Evolutionary conservation across 73 alveolate species (phyloP).

Genomic region (Uronychia setigera): DNA sequence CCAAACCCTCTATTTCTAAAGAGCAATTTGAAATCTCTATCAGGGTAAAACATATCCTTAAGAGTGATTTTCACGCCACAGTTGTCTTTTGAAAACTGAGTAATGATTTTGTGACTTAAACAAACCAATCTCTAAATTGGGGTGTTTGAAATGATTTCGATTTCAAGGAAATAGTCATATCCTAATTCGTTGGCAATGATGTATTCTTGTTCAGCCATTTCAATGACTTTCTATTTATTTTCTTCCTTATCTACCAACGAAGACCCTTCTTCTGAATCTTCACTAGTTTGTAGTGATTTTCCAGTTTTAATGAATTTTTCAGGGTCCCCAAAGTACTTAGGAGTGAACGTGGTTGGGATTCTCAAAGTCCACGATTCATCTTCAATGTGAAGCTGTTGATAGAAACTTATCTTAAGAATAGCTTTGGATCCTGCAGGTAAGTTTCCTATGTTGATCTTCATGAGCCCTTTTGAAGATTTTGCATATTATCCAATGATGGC

Average conservation of each 20-base stretch:
- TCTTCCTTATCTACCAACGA: background rate
- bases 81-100: background rate
- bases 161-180: background rate
- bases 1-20: constrained; percentile 17
- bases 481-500: constrained; percentile 47
- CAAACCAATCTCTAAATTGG: constrained; percentile 11
- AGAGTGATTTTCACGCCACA: background rate
- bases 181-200: background rate
- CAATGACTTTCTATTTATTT: background rate
- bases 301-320: constrained; percentile 8
- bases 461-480: constrained; percentile 30
- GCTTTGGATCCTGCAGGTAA: constrained; percentile 52
- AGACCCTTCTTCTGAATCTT: background rate
- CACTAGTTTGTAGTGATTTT: constrained; percentile 1
- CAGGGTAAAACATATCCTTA: constrained; percentile 7
- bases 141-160: background rate
- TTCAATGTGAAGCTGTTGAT: constrained; percentile 36
- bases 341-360: constrained; percentile 43
- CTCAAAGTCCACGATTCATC: constrained; percentile 48
- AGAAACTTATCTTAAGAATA: constrained; percentile 7
- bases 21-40: constrained; percentile 14
- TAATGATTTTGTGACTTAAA: background rate
- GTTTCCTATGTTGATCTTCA: constrained; percentile 60
- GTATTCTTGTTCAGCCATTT: background rate
- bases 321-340: constrained; percentile 12